A percentile compares a stretch with the other conserved stretches of the same genome.
Conservation (phyloP, 805 yeast genomes). For the Suhomyces pyralidae region DNA sequence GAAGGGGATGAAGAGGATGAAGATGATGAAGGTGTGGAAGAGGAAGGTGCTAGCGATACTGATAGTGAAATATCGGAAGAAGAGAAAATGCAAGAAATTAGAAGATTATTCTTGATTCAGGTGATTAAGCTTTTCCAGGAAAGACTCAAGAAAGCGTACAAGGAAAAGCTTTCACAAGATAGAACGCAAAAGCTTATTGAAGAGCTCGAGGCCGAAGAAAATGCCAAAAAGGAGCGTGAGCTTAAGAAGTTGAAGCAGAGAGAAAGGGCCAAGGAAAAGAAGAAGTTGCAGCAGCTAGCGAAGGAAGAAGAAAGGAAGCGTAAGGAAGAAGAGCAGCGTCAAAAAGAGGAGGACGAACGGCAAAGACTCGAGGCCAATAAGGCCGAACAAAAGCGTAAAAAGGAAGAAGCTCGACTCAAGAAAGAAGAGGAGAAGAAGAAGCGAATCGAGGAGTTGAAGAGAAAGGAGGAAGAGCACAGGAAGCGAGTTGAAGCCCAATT, state of each 20-base stretch:
- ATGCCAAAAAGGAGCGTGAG: slow-evolving; percentile 60
- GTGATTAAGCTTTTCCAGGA: slow-evolving; percentile 76
- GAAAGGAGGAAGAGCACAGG: slow-evolving; percentile 31
- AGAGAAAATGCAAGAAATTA: slow-evolving; percentile 71
- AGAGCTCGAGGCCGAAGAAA: slow-evolving; percentile 70
- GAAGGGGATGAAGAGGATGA: slow-evolving; percentile 8
- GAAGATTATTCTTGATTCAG: slow-evolving; percentile 73
- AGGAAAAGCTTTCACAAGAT: slow-evolving; percentile 78
- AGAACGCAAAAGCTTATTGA: slow-evolving; percentile 57
- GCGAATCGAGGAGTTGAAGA: slow-evolving; percentile 33
- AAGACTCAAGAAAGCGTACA: slow-evolving; percentile 70
- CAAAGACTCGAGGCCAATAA: slow-evolving; percentile 32
- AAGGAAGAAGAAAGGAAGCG: slow-evolving; percentile 58
- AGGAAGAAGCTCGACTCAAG: slow-evolving; percentile 37
- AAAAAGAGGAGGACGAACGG: slow-evolving; percentile 29
- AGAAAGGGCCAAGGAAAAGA: slow-evolving; percentile 71
- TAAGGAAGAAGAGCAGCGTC: slow-evolving; percentile 52
- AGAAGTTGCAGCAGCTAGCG: slow-evolving; percentile 56
- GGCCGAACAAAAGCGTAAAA: slow-evolving; percentile 37
- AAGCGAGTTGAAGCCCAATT: slow-evolving; percentile 29
- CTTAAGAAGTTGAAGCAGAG: slow-evolving; percentile 61
- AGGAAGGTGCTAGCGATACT: slow-evolving; percentile 36
- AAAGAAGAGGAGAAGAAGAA: slow-evolving; percentile 50
- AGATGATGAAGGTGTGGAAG: slow-evolving; percentile 39
- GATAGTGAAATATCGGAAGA: slow-evolving; percentile 47